Evolutionary conservation across 371 early-diverging fungal genomes (phyloP).

Genomic region (Mortierella sp.): DNA sequence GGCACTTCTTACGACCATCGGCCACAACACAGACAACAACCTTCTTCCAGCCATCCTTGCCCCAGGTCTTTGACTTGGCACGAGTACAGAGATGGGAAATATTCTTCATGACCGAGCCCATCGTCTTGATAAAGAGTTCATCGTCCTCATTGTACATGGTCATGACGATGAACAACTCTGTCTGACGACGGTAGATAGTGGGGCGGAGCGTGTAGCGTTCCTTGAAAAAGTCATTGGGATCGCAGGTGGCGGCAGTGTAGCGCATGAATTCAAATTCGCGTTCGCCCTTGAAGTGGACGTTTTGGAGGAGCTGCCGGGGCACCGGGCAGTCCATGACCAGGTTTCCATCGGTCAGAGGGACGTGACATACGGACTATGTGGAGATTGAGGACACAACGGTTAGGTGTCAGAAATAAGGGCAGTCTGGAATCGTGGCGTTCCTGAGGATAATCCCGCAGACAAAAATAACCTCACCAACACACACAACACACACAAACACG

Average conservation of each 20-base stretch:
- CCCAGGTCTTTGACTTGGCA: constrained; percentile 76
- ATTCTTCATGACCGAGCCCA: constrained; percentile 81
- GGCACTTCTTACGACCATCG: constrained; percentile 74
- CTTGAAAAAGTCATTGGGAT: constrained; percentile 83
- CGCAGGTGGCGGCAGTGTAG: constrained; percentile 86
- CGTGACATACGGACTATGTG: constrained; percentile 47
- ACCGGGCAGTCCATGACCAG: constrained; percentile 77
- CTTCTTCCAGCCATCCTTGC: constrained; percentile 86
- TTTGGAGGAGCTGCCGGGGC: constrained; percentile 64
- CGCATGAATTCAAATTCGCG: constrained; percentile 82
- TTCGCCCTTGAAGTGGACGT: constrained; percentile 58
- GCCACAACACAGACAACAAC: constrained; percentile 84
- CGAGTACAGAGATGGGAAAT: constrained; percentile 81
- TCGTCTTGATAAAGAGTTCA: constrained; percentile 78
- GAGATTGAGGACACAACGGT: not conserved
- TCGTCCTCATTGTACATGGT: constrained; percentile 94
- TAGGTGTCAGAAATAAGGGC: too few relatives aligned
- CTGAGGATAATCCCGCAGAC: too few relatives aligned
- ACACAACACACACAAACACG: too few relatives aligned
- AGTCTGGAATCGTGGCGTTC: too few relatives aligned
- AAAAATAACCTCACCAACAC: too few relatives aligned
- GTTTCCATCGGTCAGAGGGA: constrained; percentile 75
- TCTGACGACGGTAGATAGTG: constrained; percentile 76
- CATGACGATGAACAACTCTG: constrained; percentile 91
- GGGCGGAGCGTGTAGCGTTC: constrained; percentile 85